Base-by-base conservation (phyloP, 768 basidiomycete genomes). In the Clavulina sp. region DNA sequence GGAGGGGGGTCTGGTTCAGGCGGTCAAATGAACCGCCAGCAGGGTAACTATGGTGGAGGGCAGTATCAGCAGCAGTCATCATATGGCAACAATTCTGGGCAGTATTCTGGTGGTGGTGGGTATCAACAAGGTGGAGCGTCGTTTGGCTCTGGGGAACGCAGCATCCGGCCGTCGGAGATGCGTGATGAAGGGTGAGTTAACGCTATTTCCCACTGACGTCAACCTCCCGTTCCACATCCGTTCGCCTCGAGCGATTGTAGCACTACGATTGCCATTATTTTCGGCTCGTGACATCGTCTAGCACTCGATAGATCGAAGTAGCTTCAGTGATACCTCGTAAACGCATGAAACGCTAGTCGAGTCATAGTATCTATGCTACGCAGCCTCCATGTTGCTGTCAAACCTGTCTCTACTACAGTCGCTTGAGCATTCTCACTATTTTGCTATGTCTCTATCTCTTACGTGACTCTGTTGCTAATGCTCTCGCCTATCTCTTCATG, bases 131-230 rank as follows among this genome's bases (percentile, higher is more conserved):
- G 41, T 41, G 26, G 41, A 38, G 28, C 64, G 78, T 82, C 62
- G 74, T 84, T 41, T 78, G 75, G 49, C 41, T 32, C 58, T 38
- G 53, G 54, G 57, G 54, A 59, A 50, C 43, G 48, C 51, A 56
- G 54, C 31, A 68, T 89, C 16, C 74, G 85, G 31, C 84, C 84
- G 18, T 81, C 81, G 7, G 89, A 95, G 65, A 89, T 88, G 86
- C 88, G 89, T 65, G 92, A 95, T 59, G 91, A 93, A 84, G 91
- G 91, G 92, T 96, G 76, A 87, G 89, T 75, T 50, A 31, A 31
- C 40, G 51, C 56, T 56, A 53, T 47, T 54, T 51, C 21, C 29
- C 29, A 23, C 36, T 40, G 4, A 40, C 43, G 34, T n/a, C 3
- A 30, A 26, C 40, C 34, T 47, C 7, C 28, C 32, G 36, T 16